Conservation (phyloP, 345 rosid species). For the Cardamine chenopodiifolia region DNA sequence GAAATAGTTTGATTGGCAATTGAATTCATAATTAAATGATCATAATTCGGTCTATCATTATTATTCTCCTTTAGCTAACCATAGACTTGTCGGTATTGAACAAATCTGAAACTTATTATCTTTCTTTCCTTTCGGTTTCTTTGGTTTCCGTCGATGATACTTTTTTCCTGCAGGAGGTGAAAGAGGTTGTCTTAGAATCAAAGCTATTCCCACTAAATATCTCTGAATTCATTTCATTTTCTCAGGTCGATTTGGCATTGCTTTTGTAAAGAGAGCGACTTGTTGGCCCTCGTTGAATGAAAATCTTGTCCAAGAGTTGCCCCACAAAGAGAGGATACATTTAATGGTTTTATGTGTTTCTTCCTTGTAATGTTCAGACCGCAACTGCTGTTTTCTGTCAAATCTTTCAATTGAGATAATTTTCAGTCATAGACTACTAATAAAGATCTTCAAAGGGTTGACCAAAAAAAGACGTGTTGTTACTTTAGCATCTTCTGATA, state of each 20-base stretch:
- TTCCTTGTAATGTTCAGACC: slow-evolving; percentile 11
- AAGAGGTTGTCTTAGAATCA: slow-evolving; percentile 57
- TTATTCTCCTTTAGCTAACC: too few relatives aligned
- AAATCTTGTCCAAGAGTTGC: background rate
- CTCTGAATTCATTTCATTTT: background rate
- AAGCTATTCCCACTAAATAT: slow-evolving; percentile 61
- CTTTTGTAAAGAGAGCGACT: slow-evolving; percentile 81
- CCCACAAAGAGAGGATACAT: background rate
- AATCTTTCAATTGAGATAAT: slow-evolving; percentile 17
- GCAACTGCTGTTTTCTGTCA: background rate
- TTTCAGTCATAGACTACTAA: background rate
- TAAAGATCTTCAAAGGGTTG: background rate
- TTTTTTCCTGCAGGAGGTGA: slow-evolving; percentile 40
- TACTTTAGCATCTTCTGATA: too few relatives aligned
- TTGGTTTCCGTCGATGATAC: too few relatives aligned
- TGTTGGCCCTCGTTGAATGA: slow-evolving; percentile 83
- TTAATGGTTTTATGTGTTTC: slow-evolving; percentile 6
- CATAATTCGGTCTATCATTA: too few relatives aligned
- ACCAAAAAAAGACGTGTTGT: too few relatives aligned
- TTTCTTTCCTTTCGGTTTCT: too few relatives aligned
- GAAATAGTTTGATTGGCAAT: background rate
- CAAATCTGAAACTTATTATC: too few relatives aligned
- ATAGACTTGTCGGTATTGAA: too few relatives aligned
- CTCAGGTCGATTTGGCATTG: slow-evolving; percentile 80
- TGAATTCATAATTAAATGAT: background rate